Evolutionary conservation across 2,329 filamentous ascomycete genomes (phyloP).

Genomic region (Aspergillus vadensis): DNA sequence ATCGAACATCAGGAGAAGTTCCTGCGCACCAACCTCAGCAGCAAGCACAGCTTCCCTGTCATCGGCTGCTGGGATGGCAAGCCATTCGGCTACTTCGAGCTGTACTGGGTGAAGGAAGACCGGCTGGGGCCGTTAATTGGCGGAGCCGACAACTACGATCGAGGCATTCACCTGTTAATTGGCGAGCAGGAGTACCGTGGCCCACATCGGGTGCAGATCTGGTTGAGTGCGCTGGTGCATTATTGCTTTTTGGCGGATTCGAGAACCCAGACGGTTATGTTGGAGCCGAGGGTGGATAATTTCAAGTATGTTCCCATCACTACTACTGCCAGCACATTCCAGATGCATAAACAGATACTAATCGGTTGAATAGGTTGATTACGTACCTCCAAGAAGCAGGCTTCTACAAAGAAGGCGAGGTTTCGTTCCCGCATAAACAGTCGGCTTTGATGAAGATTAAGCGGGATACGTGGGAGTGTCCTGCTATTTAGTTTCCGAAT

Average conservation of each 20-base stretch:
- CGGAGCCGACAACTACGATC: constrained; percentile 74
- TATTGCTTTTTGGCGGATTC: constrained; percentile 76
- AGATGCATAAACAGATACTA: too few species aligned
- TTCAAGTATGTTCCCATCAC: constrained; percentile 70
- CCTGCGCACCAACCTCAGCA: constrained; percentile 64
- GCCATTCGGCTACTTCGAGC: constrained; percentile 95
- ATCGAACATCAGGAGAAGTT: constrained; percentile 65
- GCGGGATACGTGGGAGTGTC: constrained; percentile 77
- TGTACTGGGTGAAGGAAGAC: constrained; percentile 98
- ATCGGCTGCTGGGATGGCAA: constrained; percentile 94
- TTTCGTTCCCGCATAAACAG: constrained; percentile 90
- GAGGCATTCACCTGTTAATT: constrained; percentile 84
- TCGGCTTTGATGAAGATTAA: constrained; percentile 79
- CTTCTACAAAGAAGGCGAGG: constrained; percentile 83
- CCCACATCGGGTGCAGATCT: constrained; percentile 70
- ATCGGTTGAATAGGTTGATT: constrained; percentile 58
- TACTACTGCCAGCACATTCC: too few species aligned
- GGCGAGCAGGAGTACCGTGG: constrained; percentile 92
- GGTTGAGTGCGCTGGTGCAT: constrained; percentile 86
- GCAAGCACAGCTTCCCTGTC: constrained; percentile 79
- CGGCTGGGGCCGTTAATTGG: constrained; percentile 68
- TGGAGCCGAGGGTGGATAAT: constrained; percentile 93
- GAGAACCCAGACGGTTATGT: constrained; percentile 76
- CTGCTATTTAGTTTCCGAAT: constrained; percentile 52
- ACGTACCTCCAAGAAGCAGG: constrained; percentile 71